Evolutionary conservation across 2,329 filamentous ascomycete genomes (phyloP).

Genomic region (Gremmenia infestans): DNA sequence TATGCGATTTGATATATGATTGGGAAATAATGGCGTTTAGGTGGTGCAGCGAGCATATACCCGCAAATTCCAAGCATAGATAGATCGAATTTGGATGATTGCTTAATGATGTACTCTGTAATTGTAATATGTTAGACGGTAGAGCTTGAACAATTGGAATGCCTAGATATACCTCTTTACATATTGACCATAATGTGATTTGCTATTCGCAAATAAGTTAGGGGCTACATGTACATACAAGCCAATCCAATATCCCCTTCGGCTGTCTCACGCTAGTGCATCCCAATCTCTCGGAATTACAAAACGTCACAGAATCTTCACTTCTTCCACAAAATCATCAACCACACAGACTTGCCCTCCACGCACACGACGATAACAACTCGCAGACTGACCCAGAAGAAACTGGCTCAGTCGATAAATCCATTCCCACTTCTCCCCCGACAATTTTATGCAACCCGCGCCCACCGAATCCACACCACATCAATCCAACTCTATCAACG

Average conservation of each 20-base stretch:
- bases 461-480: constrained; percentile 42
- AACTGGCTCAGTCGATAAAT: constrained; percentile 31
- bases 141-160: background rate
- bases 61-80: constrained; percentile 1
- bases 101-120: background rate
- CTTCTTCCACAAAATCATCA: constrained; percentile 4
- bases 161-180: no score
- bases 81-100: background rate
- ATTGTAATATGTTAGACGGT: background rate
- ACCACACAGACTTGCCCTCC: constrained; percentile 1
- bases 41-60: constrained; percentile 12
- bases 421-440: constrained; percentile 22
- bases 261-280: no score
- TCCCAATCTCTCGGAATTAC: no score
- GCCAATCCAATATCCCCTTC: no score
- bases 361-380: background rate
- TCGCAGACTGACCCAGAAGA: constrained; percentile 30
- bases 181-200: no score
- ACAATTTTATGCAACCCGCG: constrained; percentile 63
- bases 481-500: constrained; percentile 35
- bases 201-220: no score
- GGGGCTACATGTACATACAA: no score
- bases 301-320: constrained; percentile 7
- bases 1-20: constrained; percentile 10
- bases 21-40: background rate